A percentile compares a stretch with the other conserved stretches of the same genome.
Evolutionary conservation across 805 yeast species (phyloP).

Genomic region (Lipomyces japonicus): DNA sequence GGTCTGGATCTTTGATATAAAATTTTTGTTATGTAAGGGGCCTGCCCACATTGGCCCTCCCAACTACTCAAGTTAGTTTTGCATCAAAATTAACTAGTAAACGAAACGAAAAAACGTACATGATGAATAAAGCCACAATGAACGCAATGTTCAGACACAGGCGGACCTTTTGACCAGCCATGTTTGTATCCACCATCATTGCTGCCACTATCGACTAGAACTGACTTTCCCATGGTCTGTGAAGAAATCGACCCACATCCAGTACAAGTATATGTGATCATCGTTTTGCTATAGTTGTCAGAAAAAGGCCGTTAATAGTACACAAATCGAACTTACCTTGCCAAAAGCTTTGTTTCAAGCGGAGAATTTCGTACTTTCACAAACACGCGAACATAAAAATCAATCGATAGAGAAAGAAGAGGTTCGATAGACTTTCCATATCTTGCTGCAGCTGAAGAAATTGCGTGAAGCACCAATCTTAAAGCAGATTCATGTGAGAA

Average conservation of each 20-base stretch:
- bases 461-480: conserved; percentile 71
- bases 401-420: conserved; percentile 76
- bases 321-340: conserved; percentile 33
- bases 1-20: conserved; percentile 61
- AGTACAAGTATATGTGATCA: conserved; percentile 75
- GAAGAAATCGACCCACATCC: conserved; percentile 74
- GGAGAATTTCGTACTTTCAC: conserved; percentile 77
- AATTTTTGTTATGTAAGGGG: conserved; percentile 62
- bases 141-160: conserved; percentile 57
- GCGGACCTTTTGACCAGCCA: conserved; percentile 63
- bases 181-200: conserved; percentile 44
- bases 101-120: conserved; percentile 9
- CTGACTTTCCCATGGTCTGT: conserved; percentile 71
- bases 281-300: conserved; percentile 51
- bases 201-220: conserved; percentile 31
- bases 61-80: conserved; percentile 34
- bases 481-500: conserved; percentile 92
- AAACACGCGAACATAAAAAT: conserved; percentile 85
- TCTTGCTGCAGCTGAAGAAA: conserved; percentile 81
- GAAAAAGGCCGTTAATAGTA: neutral
- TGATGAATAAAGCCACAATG: conserved; percentile 70
- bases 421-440: conserved; percentile 88
- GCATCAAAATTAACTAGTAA: neutral
- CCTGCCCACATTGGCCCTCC: conserved; percentile 99
- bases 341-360: conserved; percentile 71